phyloP scores from a whole-genome alignment of 305 asterid genomes.

The Fraxinus angustifolia region DNA sequence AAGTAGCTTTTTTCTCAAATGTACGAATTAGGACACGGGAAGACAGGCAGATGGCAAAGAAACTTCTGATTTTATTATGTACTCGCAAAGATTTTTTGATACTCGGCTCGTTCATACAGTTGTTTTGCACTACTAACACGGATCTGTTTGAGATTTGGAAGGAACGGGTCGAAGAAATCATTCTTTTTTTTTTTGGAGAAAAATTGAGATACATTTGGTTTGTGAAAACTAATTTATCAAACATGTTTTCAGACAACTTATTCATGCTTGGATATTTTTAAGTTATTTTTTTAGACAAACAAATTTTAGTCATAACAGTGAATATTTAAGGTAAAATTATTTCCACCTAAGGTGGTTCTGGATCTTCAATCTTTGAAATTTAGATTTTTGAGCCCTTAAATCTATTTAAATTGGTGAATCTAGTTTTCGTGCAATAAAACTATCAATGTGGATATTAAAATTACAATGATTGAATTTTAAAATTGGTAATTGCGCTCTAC shows the following conservation, averaged over 20 bases:
- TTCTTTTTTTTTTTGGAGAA: too few species aligned
- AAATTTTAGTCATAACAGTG: neutral
- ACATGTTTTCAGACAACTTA: neutral
- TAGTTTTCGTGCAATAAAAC: neutral
- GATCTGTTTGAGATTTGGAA: neutral
- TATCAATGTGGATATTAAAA: neutral
- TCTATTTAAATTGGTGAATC: neutral
- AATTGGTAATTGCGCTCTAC: neutral
- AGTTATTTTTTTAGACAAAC: neutral
- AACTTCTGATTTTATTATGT: neutral
- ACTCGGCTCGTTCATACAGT: neutral
- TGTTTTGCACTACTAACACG: neutral
- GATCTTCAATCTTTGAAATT: neutral
- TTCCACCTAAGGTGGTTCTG: too few species aligned
- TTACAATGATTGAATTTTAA: too few species aligned
- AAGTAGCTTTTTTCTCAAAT: conserved; percentile 30
- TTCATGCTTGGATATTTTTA: neutral
- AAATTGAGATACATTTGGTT: too few species aligned
- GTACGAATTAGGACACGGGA: neutral
- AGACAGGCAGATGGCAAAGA: neutral
- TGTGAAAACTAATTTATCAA: neutral
- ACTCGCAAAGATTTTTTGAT: neutral
- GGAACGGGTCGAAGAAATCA: neutral
- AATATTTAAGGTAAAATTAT: too few species aligned
- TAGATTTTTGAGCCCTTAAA: neutral